Evolutionary conservation across 2,329 filamentous ascomycete species (phyloP).

Genomic region (Colletotrichum limetticola): DNA sequence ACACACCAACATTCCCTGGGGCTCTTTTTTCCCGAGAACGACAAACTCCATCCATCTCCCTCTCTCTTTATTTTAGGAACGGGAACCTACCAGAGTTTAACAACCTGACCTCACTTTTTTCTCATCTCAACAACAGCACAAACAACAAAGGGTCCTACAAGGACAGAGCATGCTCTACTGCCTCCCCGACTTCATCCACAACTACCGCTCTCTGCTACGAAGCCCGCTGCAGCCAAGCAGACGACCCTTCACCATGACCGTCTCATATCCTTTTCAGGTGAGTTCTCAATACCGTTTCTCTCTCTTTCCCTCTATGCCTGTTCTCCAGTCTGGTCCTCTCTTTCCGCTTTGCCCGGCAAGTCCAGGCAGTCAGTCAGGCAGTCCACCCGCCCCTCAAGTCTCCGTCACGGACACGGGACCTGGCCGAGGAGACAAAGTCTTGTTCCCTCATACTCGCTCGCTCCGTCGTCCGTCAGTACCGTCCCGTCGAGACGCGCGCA

Average conservation of each 20-base stretch:
- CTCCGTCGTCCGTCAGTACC: neutral
- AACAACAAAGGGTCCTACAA: neutral
- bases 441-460: neutral
- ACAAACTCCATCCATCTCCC: neutral
- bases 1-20: neutral
- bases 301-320: neutral
- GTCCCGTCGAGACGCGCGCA: neutral
- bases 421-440: neutral
- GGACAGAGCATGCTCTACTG: slow-evolving; percentile 33
- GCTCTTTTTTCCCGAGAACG: neutral
- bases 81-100: neutral
- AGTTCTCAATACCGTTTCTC: neutral
- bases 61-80: neutral
- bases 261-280: slow-evolving; percentile 41
- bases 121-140: neutral
- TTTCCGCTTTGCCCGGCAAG: neutral
- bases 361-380: too few species aligned
- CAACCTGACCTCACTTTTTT: too few species aligned
- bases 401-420: neutral
- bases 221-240: slow-evolving; percentile 18
- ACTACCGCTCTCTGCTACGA: slow-evolving; percentile 31
- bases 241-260: slow-evolving; percentile 37
- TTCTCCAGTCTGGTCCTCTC: too few species aligned
- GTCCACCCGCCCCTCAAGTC: neutral
- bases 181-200: slow-evolving; percentile 33